Conservation (phyloP, 768 basidiomycete genomes). For the Naganishia antarctica region DNA sequence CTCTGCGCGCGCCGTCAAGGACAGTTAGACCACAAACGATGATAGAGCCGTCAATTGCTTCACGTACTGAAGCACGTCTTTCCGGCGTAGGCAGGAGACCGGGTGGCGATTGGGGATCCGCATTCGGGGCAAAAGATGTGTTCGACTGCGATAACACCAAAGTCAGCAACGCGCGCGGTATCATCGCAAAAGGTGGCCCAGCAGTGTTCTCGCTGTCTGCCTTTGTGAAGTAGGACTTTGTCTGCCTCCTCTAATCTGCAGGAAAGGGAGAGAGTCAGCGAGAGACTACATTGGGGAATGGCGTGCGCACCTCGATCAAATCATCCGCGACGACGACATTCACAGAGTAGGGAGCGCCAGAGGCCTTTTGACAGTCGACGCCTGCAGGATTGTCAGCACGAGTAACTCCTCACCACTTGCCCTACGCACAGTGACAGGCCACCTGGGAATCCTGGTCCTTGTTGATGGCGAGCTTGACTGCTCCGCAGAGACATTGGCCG, state of each 20-base stretch:
- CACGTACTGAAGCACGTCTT: conserved; percentile 36
- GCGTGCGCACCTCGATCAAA: too few relatives aligned
- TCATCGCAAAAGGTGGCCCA: conserved; percentile 20
- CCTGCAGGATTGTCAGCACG: too few relatives aligned
- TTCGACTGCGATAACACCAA: not conserved
- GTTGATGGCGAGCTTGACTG: conserved; percentile 27
- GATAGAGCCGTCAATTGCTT: too few relatives aligned
- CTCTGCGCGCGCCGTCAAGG: too few relatives aligned
- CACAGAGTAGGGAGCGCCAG: conserved; percentile 32
- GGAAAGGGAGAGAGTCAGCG: too few relatives aligned
- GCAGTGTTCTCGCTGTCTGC: conserved; percentile 37
- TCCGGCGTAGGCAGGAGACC: conserved; percentile 36
- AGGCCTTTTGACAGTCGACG: conserved; percentile 36
- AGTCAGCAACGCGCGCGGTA: not conserved
- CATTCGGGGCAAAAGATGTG: conserved; percentile 24
- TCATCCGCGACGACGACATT: conserved; percentile 32
- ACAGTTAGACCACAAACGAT: too few relatives aligned
- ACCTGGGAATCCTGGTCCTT: conserved; percentile 33
- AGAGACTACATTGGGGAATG: too few relatives aligned
- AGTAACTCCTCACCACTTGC: too few relatives aligned
- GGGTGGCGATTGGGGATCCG: conserved; percentile 37
- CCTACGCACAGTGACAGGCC: conserved; percentile 36
- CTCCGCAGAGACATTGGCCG: conserved; percentile 39
- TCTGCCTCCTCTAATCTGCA: too few relatives aligned
- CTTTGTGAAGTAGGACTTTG: too few relatives aligned